These are phyloP conservation scores for Oenanthe javanica DNA, from an alignment of 140 eudicot genomes.

Conservation along the genomic window DNA sequence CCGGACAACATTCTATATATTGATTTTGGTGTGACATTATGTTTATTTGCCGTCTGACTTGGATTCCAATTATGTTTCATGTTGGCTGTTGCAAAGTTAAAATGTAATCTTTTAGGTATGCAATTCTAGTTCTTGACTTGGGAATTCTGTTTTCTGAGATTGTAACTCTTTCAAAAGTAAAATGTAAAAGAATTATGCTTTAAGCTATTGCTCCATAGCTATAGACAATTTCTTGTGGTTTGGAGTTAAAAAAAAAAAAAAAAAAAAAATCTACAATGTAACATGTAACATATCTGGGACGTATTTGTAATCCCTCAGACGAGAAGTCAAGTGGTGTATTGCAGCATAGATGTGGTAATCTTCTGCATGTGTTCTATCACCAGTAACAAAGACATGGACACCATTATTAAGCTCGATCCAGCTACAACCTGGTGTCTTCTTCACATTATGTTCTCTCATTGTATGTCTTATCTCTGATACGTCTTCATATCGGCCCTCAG, in stretches of 20 bases:
- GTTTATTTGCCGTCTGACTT: background rate
- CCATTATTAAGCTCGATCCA: background rate
- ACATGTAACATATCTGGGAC: background rate
- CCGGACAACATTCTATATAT: background rate
- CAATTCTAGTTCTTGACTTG: background rate
- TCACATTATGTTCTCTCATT: conserved; percentile 45
- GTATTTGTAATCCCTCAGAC: conserved; percentile 42
- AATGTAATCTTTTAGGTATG: background rate
- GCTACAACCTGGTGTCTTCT: conserved; percentile 1
- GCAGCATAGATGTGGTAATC: conserved; percentile 33
- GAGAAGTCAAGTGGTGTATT: conserved; percentile 38
- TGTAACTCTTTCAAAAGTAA: background rate
- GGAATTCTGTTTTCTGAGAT: background rate
- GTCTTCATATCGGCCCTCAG: conserved; percentile 55
- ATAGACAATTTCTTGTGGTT: background rate
- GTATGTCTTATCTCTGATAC: conserved; percentile 51
- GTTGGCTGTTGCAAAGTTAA: background rate
- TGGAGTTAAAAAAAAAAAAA: background rate
- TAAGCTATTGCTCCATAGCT: background rate
- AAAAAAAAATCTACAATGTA: background rate
- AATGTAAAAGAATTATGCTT: background rate
- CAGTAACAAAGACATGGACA: background rate
- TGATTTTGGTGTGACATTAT: background rate
- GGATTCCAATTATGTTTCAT: background rate
- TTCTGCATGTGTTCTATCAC: conserved; percentile 32